Evolutionary conservation across 495 filamentous ascomycete genomes (phyloP).

Genomic region (Oleoguttula mirabilis): DNA sequence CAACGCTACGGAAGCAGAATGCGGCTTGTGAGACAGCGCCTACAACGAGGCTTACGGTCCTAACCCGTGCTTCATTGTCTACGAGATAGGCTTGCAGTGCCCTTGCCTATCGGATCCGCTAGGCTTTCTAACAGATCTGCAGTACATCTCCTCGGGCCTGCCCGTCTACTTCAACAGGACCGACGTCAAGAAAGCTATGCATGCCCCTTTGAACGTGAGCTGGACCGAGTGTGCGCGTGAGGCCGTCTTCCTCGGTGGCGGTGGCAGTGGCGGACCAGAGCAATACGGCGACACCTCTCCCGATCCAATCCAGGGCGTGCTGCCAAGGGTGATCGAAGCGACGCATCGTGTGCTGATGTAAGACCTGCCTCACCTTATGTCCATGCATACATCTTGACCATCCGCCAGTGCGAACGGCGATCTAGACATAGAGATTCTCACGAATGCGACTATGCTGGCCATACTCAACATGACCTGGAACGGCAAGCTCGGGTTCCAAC

Average conservation of each 20-base stretch:
- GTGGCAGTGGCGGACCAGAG: too few relatives aligned
- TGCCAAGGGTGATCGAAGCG: conserved; percentile 45
- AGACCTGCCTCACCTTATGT: too few relatives aligned
- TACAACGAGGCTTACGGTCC: conserved; percentile 35
- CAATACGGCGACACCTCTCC: conserved; percentile 20
- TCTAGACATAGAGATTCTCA: conserved; percentile 28
- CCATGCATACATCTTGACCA: too few relatives aligned
- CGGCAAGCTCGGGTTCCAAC: conserved; percentile 51
- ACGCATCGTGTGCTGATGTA: conserved; percentile 56
- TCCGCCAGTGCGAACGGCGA: too few relatives aligned
- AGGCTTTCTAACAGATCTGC: conserved; percentile 29
- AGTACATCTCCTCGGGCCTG: conserved; percentile 21
- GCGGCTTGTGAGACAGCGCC: conserved; percentile 41
- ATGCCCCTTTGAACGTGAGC: conserved; percentile 35
- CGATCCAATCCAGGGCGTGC: conserved; percentile 24
- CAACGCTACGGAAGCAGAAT: conserved; percentile 20
- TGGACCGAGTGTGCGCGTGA: conserved; percentile 14
- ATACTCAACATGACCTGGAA: conserved; percentile 82
- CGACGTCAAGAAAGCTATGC: conserved; percentile 47
- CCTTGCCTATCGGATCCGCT: conserved; percentile 38
- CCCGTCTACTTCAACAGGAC: conserved; percentile 45
- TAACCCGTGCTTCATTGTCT: conserved; percentile 53
- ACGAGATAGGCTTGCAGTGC: conserved; percentile 40
- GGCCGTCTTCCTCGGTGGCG: too few relatives aligned
- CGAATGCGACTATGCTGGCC: conserved; percentile 54